Evolutionary conservation across 129 eudicot species (phyloP).

Genomic region (Kitagawia praeruptora): DNA sequence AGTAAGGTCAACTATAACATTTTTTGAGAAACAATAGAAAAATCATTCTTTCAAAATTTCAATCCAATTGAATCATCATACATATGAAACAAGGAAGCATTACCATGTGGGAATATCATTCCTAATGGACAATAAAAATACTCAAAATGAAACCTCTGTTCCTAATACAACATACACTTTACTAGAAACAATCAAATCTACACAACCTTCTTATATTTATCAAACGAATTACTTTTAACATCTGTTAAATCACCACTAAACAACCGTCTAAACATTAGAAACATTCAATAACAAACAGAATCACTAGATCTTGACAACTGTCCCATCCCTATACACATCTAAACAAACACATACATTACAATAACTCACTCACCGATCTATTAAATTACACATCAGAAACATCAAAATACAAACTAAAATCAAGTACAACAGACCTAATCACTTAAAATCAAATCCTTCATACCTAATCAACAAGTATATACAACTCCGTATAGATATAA

Average conservation of each 20-base stretch:
- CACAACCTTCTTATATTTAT: neutral
- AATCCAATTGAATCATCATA: neutral
- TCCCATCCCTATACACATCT: neutral
- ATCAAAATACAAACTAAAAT: neutral
- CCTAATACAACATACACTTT: neutral
- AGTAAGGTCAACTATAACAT: too few species aligned
- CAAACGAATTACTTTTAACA: neutral
- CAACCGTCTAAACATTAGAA: neutral
- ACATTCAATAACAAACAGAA: too few species aligned
- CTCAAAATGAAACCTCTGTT: too few species aligned
- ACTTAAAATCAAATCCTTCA: neutral
- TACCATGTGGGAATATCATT: neutral
- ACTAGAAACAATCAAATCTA: neutral
- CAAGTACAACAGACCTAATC: conserved; percentile 2
- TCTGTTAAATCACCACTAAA: neutral
- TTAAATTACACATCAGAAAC: too few species aligned
- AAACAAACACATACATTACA: neutral
- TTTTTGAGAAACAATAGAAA: too few species aligned
- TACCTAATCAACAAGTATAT: too few species aligned
- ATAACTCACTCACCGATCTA: neutral
- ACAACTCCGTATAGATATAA: too few species aligned
- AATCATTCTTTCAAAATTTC: neutral
- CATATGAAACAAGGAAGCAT: neutral
- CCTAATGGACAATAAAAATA: too few species aligned
- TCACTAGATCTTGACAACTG: too few species aligned